Conservation (phyloP, 2,329 filamentous ascomycete species). For the Didymella pinodella region DNA sequence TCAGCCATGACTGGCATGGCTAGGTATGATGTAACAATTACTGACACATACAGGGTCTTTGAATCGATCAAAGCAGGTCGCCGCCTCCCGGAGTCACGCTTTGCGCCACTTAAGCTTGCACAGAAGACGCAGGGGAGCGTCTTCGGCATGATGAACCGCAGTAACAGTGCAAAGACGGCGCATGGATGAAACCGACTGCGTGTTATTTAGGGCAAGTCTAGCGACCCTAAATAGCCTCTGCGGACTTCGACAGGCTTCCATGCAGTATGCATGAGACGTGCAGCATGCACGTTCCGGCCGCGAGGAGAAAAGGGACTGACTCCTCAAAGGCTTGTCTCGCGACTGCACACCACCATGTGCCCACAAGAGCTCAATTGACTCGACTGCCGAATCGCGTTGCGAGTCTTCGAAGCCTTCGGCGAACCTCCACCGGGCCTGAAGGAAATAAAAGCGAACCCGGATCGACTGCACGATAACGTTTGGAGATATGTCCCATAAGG, state of each 20-base stretch:
- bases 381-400: background rate
- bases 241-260: constrained; percentile 1
- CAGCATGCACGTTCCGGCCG: constrained; percentile 8
- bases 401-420: constrained; percentile 1
- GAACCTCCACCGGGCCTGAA: background rate
- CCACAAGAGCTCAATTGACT: background rate
- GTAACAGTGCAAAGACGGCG: constrained; percentile 11
- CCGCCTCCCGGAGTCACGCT: constrained; percentile 76
- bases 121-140: constrained; percentile 40
- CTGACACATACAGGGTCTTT: constrained; percentile 67
- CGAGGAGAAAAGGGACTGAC: background rate
- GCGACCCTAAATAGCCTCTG: background rate
- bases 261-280: constrained; percentile 11
- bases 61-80: constrained; percentile 81
- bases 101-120: constrained; percentile 56
- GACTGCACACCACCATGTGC: constrained; percentile 9
- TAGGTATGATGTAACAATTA: background rate
- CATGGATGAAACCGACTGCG: constrained; percentile 19
- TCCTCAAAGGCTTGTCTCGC: constrained; percentile 3
- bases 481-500: background rate
- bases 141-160: constrained; percentile 25
- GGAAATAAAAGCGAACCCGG: background rate
- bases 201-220: constrained; percentile 7
- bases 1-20: background rate
- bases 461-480: background rate